These are phyloP conservation scores for Cyclotella baltica DNA, from an alignment of 108 stramenopile genomes.

Conservation along the genomic window DNA sequence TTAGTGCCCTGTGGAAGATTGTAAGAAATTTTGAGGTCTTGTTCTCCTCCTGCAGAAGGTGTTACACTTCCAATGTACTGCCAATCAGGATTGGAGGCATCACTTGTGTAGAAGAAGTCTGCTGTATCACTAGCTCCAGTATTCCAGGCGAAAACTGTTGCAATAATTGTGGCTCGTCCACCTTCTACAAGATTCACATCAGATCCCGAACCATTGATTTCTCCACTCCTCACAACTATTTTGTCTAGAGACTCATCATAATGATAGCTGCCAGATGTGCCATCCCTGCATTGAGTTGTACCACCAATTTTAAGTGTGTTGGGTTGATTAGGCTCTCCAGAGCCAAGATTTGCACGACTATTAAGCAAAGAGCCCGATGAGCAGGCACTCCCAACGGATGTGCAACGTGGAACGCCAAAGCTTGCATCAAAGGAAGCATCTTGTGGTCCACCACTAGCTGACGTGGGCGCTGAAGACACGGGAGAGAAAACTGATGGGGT, in stretches of 20 bases:
- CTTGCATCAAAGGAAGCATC: conserved; percentile 2
- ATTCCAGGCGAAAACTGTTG: conserved; percentile 14
- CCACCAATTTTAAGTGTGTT: conserved; percentile 34
- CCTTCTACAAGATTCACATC: background rate
- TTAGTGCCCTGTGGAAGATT: conserved; percentile 10
- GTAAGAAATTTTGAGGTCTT: conserved; percentile 11
- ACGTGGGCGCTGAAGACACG: background rate
- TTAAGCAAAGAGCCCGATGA: conserved; percentile 8
- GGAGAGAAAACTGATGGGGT: too few species aligned
- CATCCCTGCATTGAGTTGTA: too few species aligned
- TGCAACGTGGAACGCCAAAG: too few species aligned
- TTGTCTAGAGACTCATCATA: conserved; percentile 31
- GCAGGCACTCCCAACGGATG: conserved; percentile 4
- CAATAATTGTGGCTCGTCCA: conserved; percentile 2
- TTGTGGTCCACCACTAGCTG: conserved; percentile 1
- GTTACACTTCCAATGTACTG: conserved; percentile 4
- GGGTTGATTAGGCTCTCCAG: conserved; percentile 17
- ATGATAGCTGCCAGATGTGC: conserved; percentile 10
- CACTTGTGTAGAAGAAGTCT: conserved; percentile 16
- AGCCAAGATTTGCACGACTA: conserved; percentile 3
- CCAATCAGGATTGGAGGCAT: conserved; percentile 26
- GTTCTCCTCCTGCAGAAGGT: background rate
- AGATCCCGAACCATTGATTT: background rate
- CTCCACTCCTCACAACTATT: conserved; percentile 10
- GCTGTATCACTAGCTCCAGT: conserved; percentile 9